phyloP scores from a whole-genome alignment of 2,329 filamentous ascomycete genomes.

The Xylariales sp. region DNA sequence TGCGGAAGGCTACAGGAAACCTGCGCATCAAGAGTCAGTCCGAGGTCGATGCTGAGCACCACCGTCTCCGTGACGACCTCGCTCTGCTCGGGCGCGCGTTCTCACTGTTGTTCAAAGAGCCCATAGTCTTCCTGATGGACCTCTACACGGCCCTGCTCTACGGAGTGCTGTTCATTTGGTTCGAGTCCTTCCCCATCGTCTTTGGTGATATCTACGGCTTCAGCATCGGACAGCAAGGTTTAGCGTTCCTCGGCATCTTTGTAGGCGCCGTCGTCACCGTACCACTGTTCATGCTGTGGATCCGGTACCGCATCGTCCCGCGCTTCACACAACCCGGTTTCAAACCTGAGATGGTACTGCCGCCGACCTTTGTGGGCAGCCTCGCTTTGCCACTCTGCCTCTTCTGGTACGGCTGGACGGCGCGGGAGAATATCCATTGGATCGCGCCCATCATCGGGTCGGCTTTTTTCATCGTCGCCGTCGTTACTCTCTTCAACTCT shows the following conservation, averaged over 20 bases:
- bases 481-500: slow-evolving; percentile 13
- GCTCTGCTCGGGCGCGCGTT: background rate
- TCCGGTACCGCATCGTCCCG: background rate
- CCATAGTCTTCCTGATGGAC: background rate
- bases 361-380: background rate
- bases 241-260: slow-evolving; percentile 1
- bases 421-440: slow-evolving; percentile 28
- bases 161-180: slow-evolving; percentile 2
- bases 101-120: background rate
- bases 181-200: slow-evolving; percentile 1
- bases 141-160: slow-evolving; percentile 1
- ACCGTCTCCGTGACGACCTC: background rate
- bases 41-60: background rate
- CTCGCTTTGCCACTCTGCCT: slow-evolving; percentile 49
- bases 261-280: background rate
- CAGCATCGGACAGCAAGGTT: background rate
- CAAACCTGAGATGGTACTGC: slow-evolving; percentile 2
- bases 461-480: background rate
- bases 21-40: background rate
- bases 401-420: slow-evolving; percentile 64
- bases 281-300: background rate
- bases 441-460: slow-evolving; percentile 16
- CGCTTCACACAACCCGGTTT: background rate
- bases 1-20: background rate
- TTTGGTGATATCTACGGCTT: slow-evolving; percentile 2